Percentiles rank a stretch among this genome's conserved stretches.
These are phyloP conservation scores for Gaertneriomyces semiglobifer DNA, from an alignment of 192 early-diverging fungal genomes.

Conservation along the genomic window DNA sequence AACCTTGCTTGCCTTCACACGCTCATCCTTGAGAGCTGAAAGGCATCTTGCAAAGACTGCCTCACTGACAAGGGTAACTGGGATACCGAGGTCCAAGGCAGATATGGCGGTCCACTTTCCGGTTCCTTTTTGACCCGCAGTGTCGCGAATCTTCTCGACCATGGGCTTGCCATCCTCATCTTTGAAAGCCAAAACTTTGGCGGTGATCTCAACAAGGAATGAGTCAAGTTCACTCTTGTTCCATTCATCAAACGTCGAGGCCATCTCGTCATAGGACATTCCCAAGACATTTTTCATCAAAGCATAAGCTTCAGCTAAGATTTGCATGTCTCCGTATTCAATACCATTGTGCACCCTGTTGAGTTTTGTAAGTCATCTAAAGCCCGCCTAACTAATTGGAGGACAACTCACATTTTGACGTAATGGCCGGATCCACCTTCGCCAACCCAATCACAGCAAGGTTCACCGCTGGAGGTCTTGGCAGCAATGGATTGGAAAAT, in stretches of 20 bases:
- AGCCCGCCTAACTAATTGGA: no score
- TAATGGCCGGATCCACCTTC: slow-evolving; percentile 96
- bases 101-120: slow-evolving; percentile 98
- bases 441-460: slow-evolving; percentile 99
- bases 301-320: slow-evolving; percentile 94
- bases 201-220: slow-evolving; percentile 95
- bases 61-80: slow-evolving; percentile 96
- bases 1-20: slow-evolving; percentile 82
- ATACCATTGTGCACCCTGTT: slow-evolving; percentile 91
- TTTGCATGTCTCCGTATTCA: slow-evolving; percentile 99
- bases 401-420: slow-evolving; percentile 79
- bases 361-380: no score
- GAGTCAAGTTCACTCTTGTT: slow-evolving; percentile 97
- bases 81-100: slow-evolving; percentile 91
- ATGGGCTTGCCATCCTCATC: slow-evolving; percentile 82
- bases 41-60: slow-evolving; percentile 97
- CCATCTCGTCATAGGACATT: slow-evolving; percentile 81
- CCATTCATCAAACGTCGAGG: slow-evolving; percentile 85
- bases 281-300: slow-evolving; percentile 86
- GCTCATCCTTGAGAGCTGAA: slow-evolving; percentile 95
- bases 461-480: slow-evolving; percentile 74
- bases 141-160: slow-evolving; percentile 93
- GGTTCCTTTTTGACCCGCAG: slow-evolving; percentile 94
- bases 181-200: slow-evolving; percentile 89
- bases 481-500: slow-evolving; percentile 97